Conservation (phyloP, 495 filamentous ascomycete genomes). For the Talaromyces liani region DNA sequence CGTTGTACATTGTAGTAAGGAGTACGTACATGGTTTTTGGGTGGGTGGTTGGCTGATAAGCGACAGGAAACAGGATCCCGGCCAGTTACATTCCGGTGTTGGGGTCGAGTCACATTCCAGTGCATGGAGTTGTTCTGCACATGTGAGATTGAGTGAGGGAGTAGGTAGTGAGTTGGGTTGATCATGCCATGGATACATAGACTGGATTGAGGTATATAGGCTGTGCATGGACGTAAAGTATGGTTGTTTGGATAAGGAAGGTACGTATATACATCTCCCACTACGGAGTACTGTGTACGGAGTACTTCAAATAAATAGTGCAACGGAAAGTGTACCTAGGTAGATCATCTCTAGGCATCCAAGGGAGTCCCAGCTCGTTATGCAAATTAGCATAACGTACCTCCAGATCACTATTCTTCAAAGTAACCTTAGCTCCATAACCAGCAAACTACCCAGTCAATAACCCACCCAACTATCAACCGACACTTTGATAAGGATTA, state of each 20-base stretch:
- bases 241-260: neutral
- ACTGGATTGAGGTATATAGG: too few species aligned
- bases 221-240: neutral
- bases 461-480: neutral
- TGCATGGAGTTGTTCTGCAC: too few species aligned
- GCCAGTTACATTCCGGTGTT: neutral
- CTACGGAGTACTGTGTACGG: neutral
- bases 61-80: neutral
- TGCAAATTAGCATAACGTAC: neutral
- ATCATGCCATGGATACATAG: neutral
- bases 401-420: neutral
- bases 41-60: neutral
- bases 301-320: neutral
- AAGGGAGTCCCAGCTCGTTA: too few species aligned
- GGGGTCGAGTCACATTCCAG: neutral
- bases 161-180: neutral
- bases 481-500: neutral
- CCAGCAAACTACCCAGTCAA: neutral
- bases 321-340: neutral
- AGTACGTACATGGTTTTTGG: neutral
- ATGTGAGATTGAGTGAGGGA: too few species aligned
- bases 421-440: neutral
- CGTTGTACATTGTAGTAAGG: too few species aligned
- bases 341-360: neutral
- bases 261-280: neutral